Conservation (phyloP, 345 rosid species). For the Citrus inodora region DNA sequence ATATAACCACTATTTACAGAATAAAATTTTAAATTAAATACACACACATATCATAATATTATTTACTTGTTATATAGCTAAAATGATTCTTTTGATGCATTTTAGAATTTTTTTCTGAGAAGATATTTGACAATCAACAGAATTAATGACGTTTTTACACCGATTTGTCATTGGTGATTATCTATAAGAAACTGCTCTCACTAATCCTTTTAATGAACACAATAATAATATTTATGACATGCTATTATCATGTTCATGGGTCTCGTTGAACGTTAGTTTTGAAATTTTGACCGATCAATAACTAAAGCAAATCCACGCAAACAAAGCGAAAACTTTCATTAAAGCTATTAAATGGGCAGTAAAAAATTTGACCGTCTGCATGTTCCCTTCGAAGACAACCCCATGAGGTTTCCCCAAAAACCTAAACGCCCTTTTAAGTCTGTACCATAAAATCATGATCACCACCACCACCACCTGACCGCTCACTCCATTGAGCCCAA, state of each 20-base stretch:
- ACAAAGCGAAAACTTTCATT: background rate
- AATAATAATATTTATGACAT: background rate
- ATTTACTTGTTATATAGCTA: too few species aligned
- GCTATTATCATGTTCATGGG: background rate
- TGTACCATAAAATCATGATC: background rate
- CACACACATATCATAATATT: rapidly evolving
- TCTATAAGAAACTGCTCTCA: too few species aligned
- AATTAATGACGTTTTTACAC: too few species aligned
- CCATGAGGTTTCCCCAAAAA: background rate
- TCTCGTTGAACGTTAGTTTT: background rate
- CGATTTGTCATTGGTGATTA: too few species aligned
- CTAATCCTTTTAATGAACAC: too few species aligned
- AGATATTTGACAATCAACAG: too few species aligned
- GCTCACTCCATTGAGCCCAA: constrained; percentile 7
- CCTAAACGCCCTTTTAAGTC: background rate
- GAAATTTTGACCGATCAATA: background rate
- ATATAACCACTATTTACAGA: rapidly evolving
- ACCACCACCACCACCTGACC: background rate
- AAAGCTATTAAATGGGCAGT: background rate
- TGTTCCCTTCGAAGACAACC: constrained; percentile 4
- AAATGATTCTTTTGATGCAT: too few species aligned
- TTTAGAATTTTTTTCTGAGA: too few species aligned
- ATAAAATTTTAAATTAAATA: too few species aligned
- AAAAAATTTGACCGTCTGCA: background rate
- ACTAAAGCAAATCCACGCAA: background rate